phyloP scores from a whole-genome alignment of 2,329 filamentous ascomycete genomes.

The Botrytis porri region DNA sequence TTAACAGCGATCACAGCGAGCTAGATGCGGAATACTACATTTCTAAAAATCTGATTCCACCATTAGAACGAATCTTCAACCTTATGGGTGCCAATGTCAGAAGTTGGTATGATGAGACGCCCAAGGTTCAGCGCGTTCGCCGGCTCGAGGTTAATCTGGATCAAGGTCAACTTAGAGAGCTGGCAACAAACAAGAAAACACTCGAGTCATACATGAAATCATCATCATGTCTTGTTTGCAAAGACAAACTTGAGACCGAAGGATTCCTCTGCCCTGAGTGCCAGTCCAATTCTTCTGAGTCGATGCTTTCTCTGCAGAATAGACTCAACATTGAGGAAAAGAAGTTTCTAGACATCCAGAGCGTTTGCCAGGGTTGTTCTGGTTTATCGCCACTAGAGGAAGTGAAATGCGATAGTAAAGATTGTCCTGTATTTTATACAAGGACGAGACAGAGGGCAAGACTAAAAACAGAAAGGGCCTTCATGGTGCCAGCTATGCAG shows the following conservation, averaged over 20 bases:
- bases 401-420: slow-evolving; percentile 83
- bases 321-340: slow-evolving; percentile 62
- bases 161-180: slow-evolving; percentile 42
- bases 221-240: slow-evolving; percentile 75
- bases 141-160: slow-evolving; percentile 40
- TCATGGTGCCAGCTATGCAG: slow-evolving; percentile 44
- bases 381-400: slow-evolving; percentile 69
- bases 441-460: slow-evolving; percentile 59
- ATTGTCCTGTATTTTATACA: slow-evolving; percentile 90
- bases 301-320: slow-evolving; percentile 61
- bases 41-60: slow-evolving; percentile 89
- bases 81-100: slow-evolving; percentile 89
- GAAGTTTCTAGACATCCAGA: slow-evolving; percentile 60
- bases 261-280: slow-evolving; percentile 59
- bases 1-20: slow-evolving; percentile 72
- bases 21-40: slow-evolving; percentile 98
- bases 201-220: slow-evolving; percentile 92
- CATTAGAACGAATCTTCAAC: slow-evolving; percentile 93
- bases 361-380: slow-evolving; percentile 77
- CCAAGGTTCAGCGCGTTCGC: slow-evolving; percentile 76
- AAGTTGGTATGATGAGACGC: slow-evolving; percentile 95
- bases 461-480: slow-evolving; percentile 40
- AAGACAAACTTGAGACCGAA: slow-evolving; percentile 44
- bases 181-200: slow-evolving; percentile 53
- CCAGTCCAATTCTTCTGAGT: slow-evolving; percentile 50